phyloP scores from a whole-genome alignment of 1,139 yeast species.

The Yamadazyma sp. region DNA sequence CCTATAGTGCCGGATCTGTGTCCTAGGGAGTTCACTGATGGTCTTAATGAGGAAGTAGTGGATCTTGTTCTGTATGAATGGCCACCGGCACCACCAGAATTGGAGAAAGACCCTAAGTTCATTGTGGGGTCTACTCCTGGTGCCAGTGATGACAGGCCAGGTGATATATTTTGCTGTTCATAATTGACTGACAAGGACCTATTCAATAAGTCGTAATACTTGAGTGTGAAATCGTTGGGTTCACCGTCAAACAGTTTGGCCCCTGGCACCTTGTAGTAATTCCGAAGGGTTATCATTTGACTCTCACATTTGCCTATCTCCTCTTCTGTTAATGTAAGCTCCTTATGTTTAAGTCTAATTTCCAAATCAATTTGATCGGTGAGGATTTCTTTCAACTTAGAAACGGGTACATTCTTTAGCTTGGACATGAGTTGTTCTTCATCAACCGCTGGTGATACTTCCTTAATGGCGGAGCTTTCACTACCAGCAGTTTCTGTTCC shows the following conservation, averaged over 20 bases:
- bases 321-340: slow-evolving; percentile 54
- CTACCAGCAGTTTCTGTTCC: background rate
- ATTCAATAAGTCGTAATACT: slow-evolving; percentile 42
- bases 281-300: slow-evolving; percentile 53
- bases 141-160: background rate
- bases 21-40: slow-evolving; percentile 16
- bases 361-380: slow-evolving; percentile 65
- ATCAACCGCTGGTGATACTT: slow-evolving; percentile 1
- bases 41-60: slow-evolving; percentile 51
- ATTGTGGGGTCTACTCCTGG: background rate
- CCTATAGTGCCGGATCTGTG: slow-evolving; percentile 34
- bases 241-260: slow-evolving; percentile 36
- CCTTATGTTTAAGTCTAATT: slow-evolving; percentile 68
- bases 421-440: slow-evolving; percentile 14
- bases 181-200: slow-evolving; percentile 35
- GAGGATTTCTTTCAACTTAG: slow-evolving; percentile 38
- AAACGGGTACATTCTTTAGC: slow-evolving; percentile 36
- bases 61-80: slow-evolving; percentile 49
- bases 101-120: background rate
- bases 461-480: background rate
- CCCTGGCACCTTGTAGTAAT: slow-evolving; percentile 51
- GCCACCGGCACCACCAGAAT: slow-evolving; percentile 1
- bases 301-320: slow-evolving; percentile 68
- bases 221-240: slow-evolving; percentile 51
- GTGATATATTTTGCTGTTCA: slow-evolving; percentile 17